Evolutionary conservation across 192 early-diverging fungal species (phyloP), one percentile per base, ranked within the genome.

Genomic region (Coemansia sp.): DNA sequence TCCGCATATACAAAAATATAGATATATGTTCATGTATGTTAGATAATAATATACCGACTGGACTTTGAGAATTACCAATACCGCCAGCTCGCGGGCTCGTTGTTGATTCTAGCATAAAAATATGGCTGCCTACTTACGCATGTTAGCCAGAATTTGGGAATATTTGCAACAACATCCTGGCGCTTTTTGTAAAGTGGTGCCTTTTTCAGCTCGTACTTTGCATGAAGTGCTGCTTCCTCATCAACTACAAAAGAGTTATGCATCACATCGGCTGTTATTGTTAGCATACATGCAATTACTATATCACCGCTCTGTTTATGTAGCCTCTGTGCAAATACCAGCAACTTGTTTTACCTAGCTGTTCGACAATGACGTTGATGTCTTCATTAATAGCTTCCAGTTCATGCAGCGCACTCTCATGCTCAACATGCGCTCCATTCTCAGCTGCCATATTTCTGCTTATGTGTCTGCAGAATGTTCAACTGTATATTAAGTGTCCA

Each of bases 131-230:
- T 57, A 80, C 77, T 80, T 74, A 83, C 82, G 52, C 84, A 78
- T 63, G 83, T 84, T 51, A 74, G 64, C 86, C 86, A 87, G 64
- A 87, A 87, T 42, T 83, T 80, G 54, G 79, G 77, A 61, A 85
- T 84, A n/a, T 81, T 66, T 61, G 74, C 76, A 57, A 85, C 78
- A 54, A 85, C 63, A 3, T 53, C 74, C 59, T 81, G 77, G 57
- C 86, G 84, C 86, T 85, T 82, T 75, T 85, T 76, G 66, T 82
- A 82, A 51, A 82, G 61, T 6, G 64, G 52, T 8, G 75, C 71
- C 68, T 82, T 82, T 36, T 73, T 77, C 2, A 74, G 75, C 65
- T 82, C 80, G 62, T 82, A 82, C 42, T 82, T 82, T 27, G 80
- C 80, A 25, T 82, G 80, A 54, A 82, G 71, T 5, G 75, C 71